These are phyloP conservation scores for Lycium ferocissimum DNA, from an alignment of 257 asterid species.

Conservation along the genomic window DNA sequence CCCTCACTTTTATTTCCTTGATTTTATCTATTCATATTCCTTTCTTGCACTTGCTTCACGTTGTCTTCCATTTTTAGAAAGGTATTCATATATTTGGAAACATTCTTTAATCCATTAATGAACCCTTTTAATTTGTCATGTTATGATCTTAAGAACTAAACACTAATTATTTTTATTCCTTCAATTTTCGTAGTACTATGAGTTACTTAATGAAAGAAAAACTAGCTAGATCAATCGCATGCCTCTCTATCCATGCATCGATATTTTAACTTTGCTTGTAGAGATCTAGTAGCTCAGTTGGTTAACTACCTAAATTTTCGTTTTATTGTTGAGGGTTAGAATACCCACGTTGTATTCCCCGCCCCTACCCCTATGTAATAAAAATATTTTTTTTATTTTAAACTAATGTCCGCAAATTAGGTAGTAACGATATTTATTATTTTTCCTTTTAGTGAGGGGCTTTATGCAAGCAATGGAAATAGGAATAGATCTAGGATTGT, in stretches of 20 bases:
- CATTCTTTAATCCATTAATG: neutral
- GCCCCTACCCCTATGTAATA: no score
- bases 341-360: no score
- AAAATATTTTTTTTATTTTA: no score
- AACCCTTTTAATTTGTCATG: neutral
- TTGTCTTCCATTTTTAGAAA: constrained; percentile 14
- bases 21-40: constrained; percentile 46
- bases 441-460: neutral
- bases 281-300: no score
- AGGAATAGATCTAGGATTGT: neutral
- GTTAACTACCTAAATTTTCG: no score
- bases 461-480: constrained; percentile 12
- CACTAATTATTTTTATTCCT: neutral
- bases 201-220: neutral
- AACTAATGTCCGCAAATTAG: no score
- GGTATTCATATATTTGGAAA: neutral
- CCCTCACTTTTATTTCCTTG: constrained; percentile 48
- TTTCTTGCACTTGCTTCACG: constrained; percentile 37
- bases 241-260: neutral
- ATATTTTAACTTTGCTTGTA: neutral
- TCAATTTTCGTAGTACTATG: neutral
- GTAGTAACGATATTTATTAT: neutral
- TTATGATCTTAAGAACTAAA: neutral
- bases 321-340: no score
- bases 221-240: neutral